Percentiles rank a stretch among this genome's conserved stretches.
These are phyloP conservation scores for Hyaloscypha finlandica DNA, from an alignment of 495 filamentous ascomycete genomes.

Conservation along the genomic window DNA sequence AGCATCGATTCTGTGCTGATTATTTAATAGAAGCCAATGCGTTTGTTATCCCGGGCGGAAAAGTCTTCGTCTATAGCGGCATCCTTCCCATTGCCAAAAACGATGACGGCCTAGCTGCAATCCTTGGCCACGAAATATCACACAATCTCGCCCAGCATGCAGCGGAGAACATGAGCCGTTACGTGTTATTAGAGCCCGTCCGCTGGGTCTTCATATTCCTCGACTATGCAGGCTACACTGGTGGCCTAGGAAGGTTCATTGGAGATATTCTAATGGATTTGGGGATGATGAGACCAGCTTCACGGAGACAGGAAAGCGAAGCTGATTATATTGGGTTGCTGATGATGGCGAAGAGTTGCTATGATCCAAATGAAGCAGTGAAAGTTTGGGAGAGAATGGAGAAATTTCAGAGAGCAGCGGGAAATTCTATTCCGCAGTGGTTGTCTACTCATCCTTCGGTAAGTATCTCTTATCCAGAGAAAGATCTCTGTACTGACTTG, in stretches of 20 bases:
- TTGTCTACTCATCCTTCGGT: constrained; percentile 86
- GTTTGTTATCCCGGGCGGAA: constrained; percentile 90
- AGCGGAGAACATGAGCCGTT: constrained; percentile 71
- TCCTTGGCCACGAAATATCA: constrained; percentile 93
- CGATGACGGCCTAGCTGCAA: constrained; percentile 78
- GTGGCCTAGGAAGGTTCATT: constrained; percentile 60
- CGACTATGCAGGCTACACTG: constrained; percentile 67
- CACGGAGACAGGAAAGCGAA: constrained; percentile 62
- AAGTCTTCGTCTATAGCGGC: constrained; percentile 90
- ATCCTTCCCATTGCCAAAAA: constrained; percentile 71
- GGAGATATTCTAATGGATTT: constrained; percentile 57
- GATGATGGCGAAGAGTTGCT: constrained; percentile 61
- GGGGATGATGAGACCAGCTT: constrained; percentile 68
- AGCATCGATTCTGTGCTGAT: background rate
- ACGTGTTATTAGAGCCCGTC: constrained; percentile 55
- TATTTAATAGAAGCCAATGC: constrained; percentile 59
- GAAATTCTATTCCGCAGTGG: constrained; percentile 64
- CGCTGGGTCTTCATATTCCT: constrained; percentile 56
- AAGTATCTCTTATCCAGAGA: constrained; percentile 33
- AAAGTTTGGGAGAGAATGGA: constrained; percentile 80
- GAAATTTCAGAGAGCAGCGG: constrained; percentile 49
- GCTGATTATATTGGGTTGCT: constrained; percentile 89
- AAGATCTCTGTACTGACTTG: constrained; percentile 24
- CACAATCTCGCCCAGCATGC: constrained; percentile 83
- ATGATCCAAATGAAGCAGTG: constrained; percentile 73